phyloP scores from a whole-genome alignment of 2,329 filamentous ascomycete genomes.

The Metarhizium robertsii region DNA sequence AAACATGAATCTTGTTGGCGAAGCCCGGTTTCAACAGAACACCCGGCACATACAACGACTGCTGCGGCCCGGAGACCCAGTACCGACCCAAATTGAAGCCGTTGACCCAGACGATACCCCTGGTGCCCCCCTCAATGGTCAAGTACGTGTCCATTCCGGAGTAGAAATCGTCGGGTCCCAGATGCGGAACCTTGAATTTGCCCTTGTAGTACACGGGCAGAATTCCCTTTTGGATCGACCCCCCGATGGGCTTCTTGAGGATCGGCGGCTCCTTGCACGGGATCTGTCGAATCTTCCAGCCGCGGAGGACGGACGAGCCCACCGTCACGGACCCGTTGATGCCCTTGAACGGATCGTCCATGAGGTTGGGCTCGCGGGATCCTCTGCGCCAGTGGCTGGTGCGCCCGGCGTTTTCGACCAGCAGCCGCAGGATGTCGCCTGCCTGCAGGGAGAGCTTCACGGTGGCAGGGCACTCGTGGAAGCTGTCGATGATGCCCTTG shows the following conservation, averaged over 20 bases:
- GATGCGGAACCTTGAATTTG: constrained; percentile 14
- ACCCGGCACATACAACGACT: constrained; percentile 32
- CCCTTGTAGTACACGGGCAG: constrained; percentile 9
- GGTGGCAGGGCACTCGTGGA: constrained; percentile 26
- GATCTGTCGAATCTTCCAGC: not conserved
- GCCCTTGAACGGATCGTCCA: constrained; percentile 35
- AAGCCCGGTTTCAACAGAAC: constrained; percentile 19
- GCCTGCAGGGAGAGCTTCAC: constrained; percentile 24
- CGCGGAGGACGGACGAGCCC: constrained; percentile 10
- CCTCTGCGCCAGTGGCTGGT: constrained; percentile 21
- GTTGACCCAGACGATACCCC: constrained; percentile 35
- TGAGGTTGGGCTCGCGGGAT: constrained; percentile 13
- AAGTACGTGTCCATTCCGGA: constrained; percentile 25
- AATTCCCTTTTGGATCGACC: not conserved
- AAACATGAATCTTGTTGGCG: constrained; percentile 28
- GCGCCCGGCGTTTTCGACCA: constrained; percentile 39
- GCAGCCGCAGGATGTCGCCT: constrained; percentile 29
- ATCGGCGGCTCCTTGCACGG: not conserved
- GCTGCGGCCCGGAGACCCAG: constrained; percentile 35
- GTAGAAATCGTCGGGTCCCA: not conserved
- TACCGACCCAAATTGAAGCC: constrained; percentile 33
- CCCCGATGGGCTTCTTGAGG: not conserved
- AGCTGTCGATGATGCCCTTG: constrained; percentile 34
- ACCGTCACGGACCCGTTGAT: constrained; percentile 32
- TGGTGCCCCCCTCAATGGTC: constrained; percentile 27